Percentiles rank a stretch among this genome's conserved stretches.
phyloP scores from a whole-genome alignment of 192 early-diverging fungal species.

The Geranomyces variabilis region DNA sequence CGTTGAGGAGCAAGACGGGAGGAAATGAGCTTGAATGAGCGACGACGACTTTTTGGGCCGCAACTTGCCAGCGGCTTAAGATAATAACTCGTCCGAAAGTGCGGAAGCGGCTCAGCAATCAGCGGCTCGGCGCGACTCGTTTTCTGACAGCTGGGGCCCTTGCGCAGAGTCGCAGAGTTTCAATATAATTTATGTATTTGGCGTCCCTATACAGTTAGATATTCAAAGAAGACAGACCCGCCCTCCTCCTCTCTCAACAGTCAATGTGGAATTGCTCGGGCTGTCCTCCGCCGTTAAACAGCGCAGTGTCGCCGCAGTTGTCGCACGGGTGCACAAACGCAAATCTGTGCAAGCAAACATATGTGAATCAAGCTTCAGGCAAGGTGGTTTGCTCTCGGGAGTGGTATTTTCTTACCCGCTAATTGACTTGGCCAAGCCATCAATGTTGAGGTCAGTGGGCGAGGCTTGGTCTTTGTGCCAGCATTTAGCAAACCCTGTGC shows the following conservation, averaged over 20 bases:
- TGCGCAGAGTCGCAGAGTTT: too few relatives aligned
- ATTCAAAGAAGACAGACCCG: too few relatives aligned
- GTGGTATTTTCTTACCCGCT: not conserved
- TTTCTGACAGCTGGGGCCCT: too few relatives aligned
- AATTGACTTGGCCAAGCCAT: not conserved
- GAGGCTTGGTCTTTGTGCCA: not conserved
- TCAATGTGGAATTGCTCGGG: not conserved
- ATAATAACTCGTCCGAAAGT: too few relatives aligned
- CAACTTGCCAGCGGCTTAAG: too few relatives aligned
- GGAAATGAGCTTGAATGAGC: too few relatives aligned
- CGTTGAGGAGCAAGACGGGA: too few relatives aligned
- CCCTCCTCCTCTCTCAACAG: not conserved
- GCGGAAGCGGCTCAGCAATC: too few relatives aligned
- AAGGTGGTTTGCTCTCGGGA: not conserved
- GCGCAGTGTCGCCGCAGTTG: not conserved
- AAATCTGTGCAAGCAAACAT: not conserved
- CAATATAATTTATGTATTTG: too few relatives aligned
- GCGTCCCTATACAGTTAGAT: too few relatives aligned
- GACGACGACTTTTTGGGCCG: too few relatives aligned
- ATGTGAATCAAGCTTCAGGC: not conserved
- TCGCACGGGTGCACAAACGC: slow-evolving; percentile 3
- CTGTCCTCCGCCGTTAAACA: not conserved
- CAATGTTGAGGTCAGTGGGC: not conserved
- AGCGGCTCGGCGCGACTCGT: too few relatives aligned
- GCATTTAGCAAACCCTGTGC: not conserved